Evolutionary conservation across 2,329 filamentous ascomycete species (phyloP).

Genomic region (Fusarium duplospermum): DNA sequence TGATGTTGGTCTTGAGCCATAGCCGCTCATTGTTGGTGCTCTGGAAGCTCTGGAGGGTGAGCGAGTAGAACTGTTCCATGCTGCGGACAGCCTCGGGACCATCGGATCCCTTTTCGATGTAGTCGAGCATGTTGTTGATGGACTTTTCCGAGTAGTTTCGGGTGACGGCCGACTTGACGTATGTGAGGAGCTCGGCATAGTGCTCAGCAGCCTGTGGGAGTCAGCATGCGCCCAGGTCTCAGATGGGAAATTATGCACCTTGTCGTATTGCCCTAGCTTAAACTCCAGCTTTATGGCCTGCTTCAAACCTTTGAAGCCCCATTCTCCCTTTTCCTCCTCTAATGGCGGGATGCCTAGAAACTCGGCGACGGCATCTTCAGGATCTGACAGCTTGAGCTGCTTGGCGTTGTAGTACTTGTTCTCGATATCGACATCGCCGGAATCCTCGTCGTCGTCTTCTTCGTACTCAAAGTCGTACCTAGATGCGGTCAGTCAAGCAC

Average conservation of each 20-base stretch:
- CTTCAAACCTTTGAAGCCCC: constrained; percentile 98
- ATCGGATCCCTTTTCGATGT: constrained; percentile 89
- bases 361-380: constrained; percentile 89
- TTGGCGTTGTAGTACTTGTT: constrained; percentile 99
- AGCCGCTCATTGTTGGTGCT: constrained; percentile 97
- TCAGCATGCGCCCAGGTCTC: constrained; percentile 12
- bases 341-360: constrained; percentile 89
- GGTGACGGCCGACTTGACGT: constrained; percentile 96
- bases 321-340: constrained; percentile 93
- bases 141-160: constrained; percentile 99
- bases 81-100: constrained; percentile 76
- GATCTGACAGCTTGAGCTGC: constrained; percentile 89
- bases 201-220: constrained; percentile 82
- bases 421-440: constrained; percentile 92
- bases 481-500: constrained; percentile 28
- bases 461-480: constrained; percentile 98
- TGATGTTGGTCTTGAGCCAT: constrained; percentile 98
- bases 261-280: constrained; percentile 86
- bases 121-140: constrained; percentile 99
- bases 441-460: constrained; percentile 88
- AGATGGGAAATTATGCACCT: constrained; percentile 62
- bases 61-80: constrained; percentile 95
- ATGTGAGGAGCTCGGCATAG: constrained; percentile 94
- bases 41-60: constrained; percentile 94
- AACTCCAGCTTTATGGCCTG: constrained; percentile 98